Base-by-base conservation (phyloP, 108 stramenopile species). In the Cylindrotheca closterium region DNA sequence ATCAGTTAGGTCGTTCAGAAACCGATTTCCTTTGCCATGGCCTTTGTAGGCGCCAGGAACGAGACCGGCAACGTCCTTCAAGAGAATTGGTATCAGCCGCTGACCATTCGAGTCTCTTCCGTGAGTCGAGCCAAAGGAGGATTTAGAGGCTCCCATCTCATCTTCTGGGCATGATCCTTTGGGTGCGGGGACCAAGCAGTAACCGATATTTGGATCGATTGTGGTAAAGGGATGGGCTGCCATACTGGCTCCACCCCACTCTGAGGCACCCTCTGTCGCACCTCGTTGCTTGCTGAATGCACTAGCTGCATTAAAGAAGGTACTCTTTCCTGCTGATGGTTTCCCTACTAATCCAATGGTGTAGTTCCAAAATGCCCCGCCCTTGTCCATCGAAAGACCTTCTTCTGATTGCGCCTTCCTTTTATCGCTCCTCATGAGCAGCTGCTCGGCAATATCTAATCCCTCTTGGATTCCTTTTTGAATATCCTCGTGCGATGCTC, bases 221-320 rank as follows among this genome's bases (percentile, higher is more conserved):
- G 93, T 96, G 47, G 96, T 94, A 51, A 96, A 96, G 18, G 96
- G 93, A 71, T 88, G 85, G 1, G 93, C 89, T 28, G 92, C 96
- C 86, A 93, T 90, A n/a, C 88, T 77, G 4, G 92, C 92, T n/a
- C 92, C 92, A 22, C 88, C 91, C 28, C 45, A 56, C 4, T 60
- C 63, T 42, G 34, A 68, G 31, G 27, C 33, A 42, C 50, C 45
- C 29, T 52, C 71, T 51, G 33, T 58, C 28, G 24, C 34, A 17
- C 33, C 58, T 60, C 82, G 71, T 63, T 92, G 89, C 34, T 89
- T 78, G n/a, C 85, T 79, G 73, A 92, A 91, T 8, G 79, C 86
- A 7, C 89, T 89, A 2, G 88, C 84, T 34, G 91, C 89, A 73
- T 93, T 93, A 80, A 94, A 96, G 48, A 96, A 90, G 0, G 96